Base-by-base conservation (phyloP, 768 basidiomycete genomes). In the Xerocomellus dryophilus region DNA sequence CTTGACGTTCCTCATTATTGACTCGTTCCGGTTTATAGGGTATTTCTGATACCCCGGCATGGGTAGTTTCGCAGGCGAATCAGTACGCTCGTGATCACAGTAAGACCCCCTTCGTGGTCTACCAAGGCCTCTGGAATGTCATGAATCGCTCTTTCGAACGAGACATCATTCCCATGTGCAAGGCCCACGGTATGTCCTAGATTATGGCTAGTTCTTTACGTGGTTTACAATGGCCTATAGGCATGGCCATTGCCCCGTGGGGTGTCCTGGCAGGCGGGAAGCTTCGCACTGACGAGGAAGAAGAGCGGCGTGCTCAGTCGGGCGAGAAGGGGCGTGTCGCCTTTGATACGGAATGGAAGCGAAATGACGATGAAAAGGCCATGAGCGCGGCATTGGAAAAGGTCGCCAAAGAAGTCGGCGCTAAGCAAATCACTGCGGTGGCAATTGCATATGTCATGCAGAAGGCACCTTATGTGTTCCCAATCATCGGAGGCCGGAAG, bases 21-120 rank as follows among this genome's bases (percentile, higher is more conserved):
- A 44, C 15, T 25, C 5, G 12, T 15, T 21, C 2, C 5, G 25
- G 20, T 4, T 23, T 17, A 10, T 39, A 76, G 74, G 76, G 77
- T 14, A 58, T 73, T n/a, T 75, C 73, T 3, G 74, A 79, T 54
- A 67, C 74, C 3, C 80, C 79, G 0, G 79, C 80, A 2, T 81
- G 80, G 78, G 55, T 80, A 6, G 79, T 81, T 14, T 51, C 75
- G 8, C 70, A 71, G 51, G 77, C 75, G 7, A 82, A 82, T 55
- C 73, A 77, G 51, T 82, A 81, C 53, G 80, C 81, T 12, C 69
- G 76, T 2, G 69, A 73, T 29, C 76, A 80, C 46, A 79, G 71
- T 0, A 65, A 78, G 48, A 75, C 78, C 0, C 81, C 78, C 3
- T 85, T 84, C 61, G 70, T 72, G 23, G 71, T 84, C 27, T 84